Evolutionary conservation across 2,329 filamentous ascomycete genomes (phyloP), one percentile per base, ranked within the genome.

Genomic region (Epichloe coenophiala): DNA sequence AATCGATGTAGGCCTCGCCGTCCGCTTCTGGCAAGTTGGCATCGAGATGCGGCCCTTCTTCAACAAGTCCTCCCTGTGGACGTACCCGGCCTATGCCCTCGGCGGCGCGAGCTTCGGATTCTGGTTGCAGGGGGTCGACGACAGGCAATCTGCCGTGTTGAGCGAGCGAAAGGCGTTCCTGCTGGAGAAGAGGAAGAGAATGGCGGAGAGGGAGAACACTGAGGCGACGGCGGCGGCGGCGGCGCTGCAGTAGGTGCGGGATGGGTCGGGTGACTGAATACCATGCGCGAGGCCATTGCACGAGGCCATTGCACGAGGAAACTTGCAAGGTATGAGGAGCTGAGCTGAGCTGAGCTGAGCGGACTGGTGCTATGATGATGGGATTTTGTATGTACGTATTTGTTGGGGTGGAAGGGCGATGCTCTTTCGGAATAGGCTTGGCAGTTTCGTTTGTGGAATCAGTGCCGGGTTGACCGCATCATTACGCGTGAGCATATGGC

Each of bases 1-100:
- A 4, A 15, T 1, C 13, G 5, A 31, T 47, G 53, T 61, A 98
- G 93, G 93, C 76, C 72, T 96, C 62, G 89, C 86, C 65, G 85
- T 90, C 65, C 87, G 91, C 61, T 80, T 93, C 70, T 96, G 90
- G 88, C 93, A 97, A 71, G 84, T 98, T 67, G 93, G 91, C 64
- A 93, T 98, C 68, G 89, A 98, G 75, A 95, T 95, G 89, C 88
- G 90, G 56, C 93, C 91, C 48, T 84, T 96, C 69, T 88, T 97
- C 78, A 83, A 85, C 71, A 81, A 77, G 63, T 77, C 84, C 65
- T 86, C 85, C 50, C 80, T 95, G 63, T 94, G 88, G 86, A 88
- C 82, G 48, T 98, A 95, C 74, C 93, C 93, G 50, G 71, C 91
- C 60, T 98, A 93, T 71, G 90, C 83, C 53, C 79, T 79, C 59